phyloP scores from a whole-genome alignment of 169 alveolate genomes.

The Hepatocystis sp. region DNA sequence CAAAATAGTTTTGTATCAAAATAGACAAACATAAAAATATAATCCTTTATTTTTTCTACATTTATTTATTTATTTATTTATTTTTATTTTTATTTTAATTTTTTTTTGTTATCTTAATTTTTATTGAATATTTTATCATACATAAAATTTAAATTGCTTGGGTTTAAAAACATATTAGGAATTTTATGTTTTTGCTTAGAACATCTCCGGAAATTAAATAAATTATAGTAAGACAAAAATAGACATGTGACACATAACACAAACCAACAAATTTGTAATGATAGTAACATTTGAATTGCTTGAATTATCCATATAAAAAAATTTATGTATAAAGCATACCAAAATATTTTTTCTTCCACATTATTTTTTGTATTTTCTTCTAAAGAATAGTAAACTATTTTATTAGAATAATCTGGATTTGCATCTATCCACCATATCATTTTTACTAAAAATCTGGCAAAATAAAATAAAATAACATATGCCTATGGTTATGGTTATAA shows the following conservation, averaged over 20 bases:
- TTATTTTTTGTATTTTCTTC: slow-evolving; percentile 37
- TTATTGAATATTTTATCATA: slow-evolving; percentile 26
- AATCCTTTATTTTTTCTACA: no score
- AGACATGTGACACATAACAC: slow-evolving; percentile 45
- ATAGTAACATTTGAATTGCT: slow-evolving; percentile 64
- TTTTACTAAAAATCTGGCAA: slow-evolving; percentile 60
- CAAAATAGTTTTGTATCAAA: no score
- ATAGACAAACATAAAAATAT: no score
- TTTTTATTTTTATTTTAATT: no score
- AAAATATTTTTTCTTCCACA: slow-evolving; percentile 50
- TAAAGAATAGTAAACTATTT: slow-evolving; percentile 36
- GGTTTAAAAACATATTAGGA: slow-evolving; percentile 21
- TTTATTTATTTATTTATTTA: no score
- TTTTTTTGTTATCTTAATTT: no score
- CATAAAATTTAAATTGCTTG: slow-evolving; percentile 21
- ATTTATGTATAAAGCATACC: slow-evolving; percentile 50
- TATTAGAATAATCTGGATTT: slow-evolving; percentile 63
- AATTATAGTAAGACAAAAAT: slow-evolving; percentile 42
- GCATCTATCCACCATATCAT: slow-evolving; percentile 77
- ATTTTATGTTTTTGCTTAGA: slow-evolving; percentile 62
- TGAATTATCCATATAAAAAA: slow-evolving; percentile 60
- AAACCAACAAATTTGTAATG: slow-evolving; percentile 73
- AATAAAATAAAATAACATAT: neutral
- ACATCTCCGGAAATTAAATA: slow-evolving; percentile 66
- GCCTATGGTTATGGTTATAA: neutral